Base-by-base conservation (phyloP, 2,329 filamentous ascomycete species). In the Epichloe glyceriae region DNA sequence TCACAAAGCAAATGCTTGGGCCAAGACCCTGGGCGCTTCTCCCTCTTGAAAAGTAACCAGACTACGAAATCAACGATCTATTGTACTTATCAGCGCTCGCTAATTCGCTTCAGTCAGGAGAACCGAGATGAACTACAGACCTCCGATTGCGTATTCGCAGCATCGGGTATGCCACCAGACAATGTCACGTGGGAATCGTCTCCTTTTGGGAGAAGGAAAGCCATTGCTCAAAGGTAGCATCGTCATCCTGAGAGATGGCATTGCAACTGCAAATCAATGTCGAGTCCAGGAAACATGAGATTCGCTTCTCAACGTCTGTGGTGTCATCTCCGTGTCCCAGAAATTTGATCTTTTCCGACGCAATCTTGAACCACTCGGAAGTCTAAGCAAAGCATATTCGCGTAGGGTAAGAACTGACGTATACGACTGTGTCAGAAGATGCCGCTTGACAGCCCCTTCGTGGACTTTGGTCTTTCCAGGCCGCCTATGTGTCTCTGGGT, bases 1-100 rank as follows among this genome's bases (percentile, higher is more conserved):
- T 95, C 84, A 58, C 88, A 90, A 4, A 98, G 76, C 5, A 95
- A 61, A 67, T 96, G 87, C 47, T 79, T 76, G 2, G 85, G 83
- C 60, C 76, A 78, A 47, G 55, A 37, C 10, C 56, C 71, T 64
- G 52, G 66, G 67, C 30, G 62, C 34, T 73, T 69, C 15, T 71
- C 67, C 57, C 77, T 74, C 12, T 77, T 79, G 64, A 95, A 95
- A 2, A 95, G 71, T 10, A 79, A 73, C 80, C 85, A 89, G 41
- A 96, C 79, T 30, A 79, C 77, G 64, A 86, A 88, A 61, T 90
- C 84, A 42, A 91, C 74, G 57, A 91, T 78, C 85, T 89, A 58
- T 49, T n/a, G 22, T 5, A 35, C 5, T 6, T n/a, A 22, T 48
- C 30, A 47, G 44, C 40, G 5, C 7, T 22, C 14, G 19, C 4